These are phyloP conservation scores for Talaromyces sp. DNA, from an alignment of 2,329 filamentous ascomycete genomes.

Conservation along the genomic window DNA sequence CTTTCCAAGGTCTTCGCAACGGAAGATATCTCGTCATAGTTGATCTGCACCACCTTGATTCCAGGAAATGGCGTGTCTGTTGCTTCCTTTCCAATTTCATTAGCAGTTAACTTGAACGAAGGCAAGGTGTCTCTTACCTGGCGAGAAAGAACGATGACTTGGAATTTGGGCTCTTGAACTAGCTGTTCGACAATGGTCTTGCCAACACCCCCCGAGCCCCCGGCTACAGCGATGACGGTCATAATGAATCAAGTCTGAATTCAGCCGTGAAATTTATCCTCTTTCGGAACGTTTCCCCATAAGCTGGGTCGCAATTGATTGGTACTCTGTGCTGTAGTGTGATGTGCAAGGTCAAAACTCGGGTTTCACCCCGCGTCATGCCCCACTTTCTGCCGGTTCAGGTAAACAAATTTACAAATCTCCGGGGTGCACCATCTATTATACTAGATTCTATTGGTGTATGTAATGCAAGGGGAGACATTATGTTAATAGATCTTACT, in stretches of 20 bases:
- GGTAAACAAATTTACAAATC: neutral
- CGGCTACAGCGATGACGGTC: constrained; percentile 50
- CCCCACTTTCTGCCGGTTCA: constrained; percentile 13
- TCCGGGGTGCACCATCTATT: neutral
- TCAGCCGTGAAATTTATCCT: neutral
- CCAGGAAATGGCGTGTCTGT: neutral
- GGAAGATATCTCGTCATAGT: constrained; percentile 38
- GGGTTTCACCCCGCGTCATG: constrained; percentile 11
- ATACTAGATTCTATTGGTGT: no score
- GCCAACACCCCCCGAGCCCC: constrained; percentile 52
- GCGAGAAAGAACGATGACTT: constrained; percentile 48
- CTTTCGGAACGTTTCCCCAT: neutral
- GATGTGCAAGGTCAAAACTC: neutral
- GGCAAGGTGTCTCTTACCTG: constrained; percentile 32
- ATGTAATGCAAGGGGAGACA: no score
- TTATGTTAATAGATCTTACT: neutral
- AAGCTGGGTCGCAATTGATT: neutral
- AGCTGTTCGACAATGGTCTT: constrained; percentile 52
- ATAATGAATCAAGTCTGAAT: constrained; percentile 25
- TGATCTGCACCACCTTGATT: constrained; percentile 27
- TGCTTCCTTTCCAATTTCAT: neutral
- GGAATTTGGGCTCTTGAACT: constrained; percentile 32
- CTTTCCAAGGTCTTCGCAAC: constrained; percentile 33
- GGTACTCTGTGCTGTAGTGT: neutral
- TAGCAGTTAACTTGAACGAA: neutral